Base-by-base conservation (phyloP, 179 eudicot genomes). In the Gypsophila paniculata region DNA sequence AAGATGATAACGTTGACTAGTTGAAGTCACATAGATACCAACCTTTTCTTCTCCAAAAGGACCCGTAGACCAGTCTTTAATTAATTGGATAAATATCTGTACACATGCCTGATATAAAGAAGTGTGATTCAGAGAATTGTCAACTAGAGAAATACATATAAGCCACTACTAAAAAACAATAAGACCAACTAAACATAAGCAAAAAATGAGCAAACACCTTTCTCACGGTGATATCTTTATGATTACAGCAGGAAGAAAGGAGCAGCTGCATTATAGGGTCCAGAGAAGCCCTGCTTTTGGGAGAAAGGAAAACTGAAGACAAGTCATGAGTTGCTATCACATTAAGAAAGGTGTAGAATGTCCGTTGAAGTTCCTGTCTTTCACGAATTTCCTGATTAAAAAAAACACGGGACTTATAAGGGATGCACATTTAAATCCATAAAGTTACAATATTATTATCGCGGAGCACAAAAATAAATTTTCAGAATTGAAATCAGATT, bases 321-420 rank as follows among this genome's bases (percentile, higher is more conserved):
- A 94, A 82, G 63, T 90, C 93, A 82, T 91, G 99, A 42, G 96
- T 90, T 39, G 91, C 83, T 70, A 91, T 86, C 82, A 86, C 96
- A 71, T 91, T 90, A 71, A 94, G 89, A 75, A 91, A 94, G 19
- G 93, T 90, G 83, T 78, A 90, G 29, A 94, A 79, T 59, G 86
- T 87, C 68, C 85, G 84, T 81, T 94, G 99, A 77, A 94, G 96
- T 74, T 94, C 99, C 82, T 78, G 87, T 57, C 85, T 39, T 75
- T 94, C 99, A 72, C 99, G 99, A 77, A 90, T 83, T 83, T 94
- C 99, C 99, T 94, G 75, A 72, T 72, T 1, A 65, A 22, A 76
- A 67, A 72, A 12, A 63, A 70, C 11, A 51, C 6, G 29, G 0
- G 57, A 76, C 58, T 60, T 58, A 59, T 72, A 39, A 67, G 44